Evolutionary conservation across 345 rosid species (phyloP).

Genomic region (Acer campestre): DNA sequence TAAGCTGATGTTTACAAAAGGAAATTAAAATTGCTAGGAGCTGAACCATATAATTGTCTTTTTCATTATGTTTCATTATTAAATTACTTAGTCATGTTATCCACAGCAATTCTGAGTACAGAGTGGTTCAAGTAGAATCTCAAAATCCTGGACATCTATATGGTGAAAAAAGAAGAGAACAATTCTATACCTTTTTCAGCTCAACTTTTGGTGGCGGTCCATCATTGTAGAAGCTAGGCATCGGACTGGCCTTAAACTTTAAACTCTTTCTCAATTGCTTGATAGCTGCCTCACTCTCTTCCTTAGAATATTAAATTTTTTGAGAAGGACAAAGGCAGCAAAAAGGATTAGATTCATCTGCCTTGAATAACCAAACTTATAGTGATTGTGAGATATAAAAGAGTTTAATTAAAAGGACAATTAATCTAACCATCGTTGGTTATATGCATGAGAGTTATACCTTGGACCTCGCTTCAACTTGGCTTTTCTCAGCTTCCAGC

Average conservation of each 20-base stretch:
- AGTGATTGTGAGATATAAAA: not conserved
- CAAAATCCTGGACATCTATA: not conserved
- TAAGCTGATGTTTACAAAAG: not conserved
- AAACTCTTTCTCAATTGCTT: slow-evolving; percentile 80
- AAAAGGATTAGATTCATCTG: slow-evolving; percentile 11
- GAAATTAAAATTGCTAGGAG: not conserved
- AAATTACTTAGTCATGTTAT: not conserved
- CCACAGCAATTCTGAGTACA: not conserved
- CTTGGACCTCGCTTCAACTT: slow-evolving; percentile 77
- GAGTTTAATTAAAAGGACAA: not conserved
- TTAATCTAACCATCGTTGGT: not conserved
- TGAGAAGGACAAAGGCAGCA: not conserved
- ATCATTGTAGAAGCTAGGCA: slow-evolving; percentile 86
- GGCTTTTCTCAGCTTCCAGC: slow-evolving; percentile 74
- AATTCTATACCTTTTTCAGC: slow-evolving; percentile 71
- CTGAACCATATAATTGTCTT: slow-evolving; percentile 6
- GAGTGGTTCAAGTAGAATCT: not conserved
- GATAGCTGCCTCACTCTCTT: slow-evolving; percentile 84
- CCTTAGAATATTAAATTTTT: slow-evolving; percentile 39
- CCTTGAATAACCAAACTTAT: slow-evolving; percentile 3
- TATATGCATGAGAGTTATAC: slow-evolving; percentile 28
- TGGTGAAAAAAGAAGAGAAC: not conserved
- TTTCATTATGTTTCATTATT: not conserved
- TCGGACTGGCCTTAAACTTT: slow-evolving; percentile 78
- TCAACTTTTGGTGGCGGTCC: slow-evolving; percentile 86